A percentile compares a stretch with the other conserved stretches of the same genome.
These are phyloP conservation scores for Acrodontium crateriforme DNA, from an alignment of 2,329 filamentous ascomycete genomes.

Conservation along the genomic window DNA sequence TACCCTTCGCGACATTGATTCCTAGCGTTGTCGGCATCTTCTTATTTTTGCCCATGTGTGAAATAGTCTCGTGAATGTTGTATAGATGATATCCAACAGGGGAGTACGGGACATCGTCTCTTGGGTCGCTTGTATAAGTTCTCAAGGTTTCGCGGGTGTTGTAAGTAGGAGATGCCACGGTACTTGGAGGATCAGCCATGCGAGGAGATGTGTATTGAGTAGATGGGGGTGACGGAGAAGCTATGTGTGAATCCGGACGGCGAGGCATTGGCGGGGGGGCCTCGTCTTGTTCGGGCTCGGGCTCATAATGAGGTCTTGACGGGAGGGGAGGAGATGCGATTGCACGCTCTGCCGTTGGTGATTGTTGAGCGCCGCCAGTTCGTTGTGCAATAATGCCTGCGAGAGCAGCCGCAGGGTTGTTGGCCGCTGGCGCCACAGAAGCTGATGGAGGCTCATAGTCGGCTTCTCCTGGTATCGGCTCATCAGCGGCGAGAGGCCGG, in stretches of 20 bases:
- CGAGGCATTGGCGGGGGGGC: conserved; percentile 49
- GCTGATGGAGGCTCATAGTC: conserved; percentile 31
- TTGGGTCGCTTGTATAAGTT: conserved; percentile 26
- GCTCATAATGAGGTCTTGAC: conserved; percentile 41
- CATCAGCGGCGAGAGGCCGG: conserved; percentile 22
- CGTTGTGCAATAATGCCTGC: conserved; percentile 39
- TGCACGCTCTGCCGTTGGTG: conserved; percentile 14
- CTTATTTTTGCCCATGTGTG: conserved; percentile 91
- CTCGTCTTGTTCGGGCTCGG: conserved; percentile 57
- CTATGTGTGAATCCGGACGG: conserved; percentile 40
- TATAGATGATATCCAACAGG: conserved; percentile 85
- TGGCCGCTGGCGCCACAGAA: conserved; percentile 17
- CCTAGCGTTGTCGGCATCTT: conserved; percentile 96
- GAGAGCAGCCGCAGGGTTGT: conserved; percentile 45
- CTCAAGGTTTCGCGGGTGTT: conserved; percentile 5
- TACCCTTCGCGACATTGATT: conserved; percentile 78
- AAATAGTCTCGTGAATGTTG: conserved; percentile 94
- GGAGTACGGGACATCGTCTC: conserved; percentile 35
- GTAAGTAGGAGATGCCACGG: conserved; percentile 4
- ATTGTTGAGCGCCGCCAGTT: conserved; percentile 24
- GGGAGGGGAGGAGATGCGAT: conserved; percentile 40
- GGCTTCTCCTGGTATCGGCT: conserved; percentile 25
- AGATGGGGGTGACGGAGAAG: conserved; percentile 34
- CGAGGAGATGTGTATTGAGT: conserved; percentile 25
- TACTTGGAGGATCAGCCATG: conserved; percentile 19